A percentile compares a stretch with the other conserved stretches of the same genome.
Evolutionary conservation across 2,329 filamentous ascomycete species (phyloP).

Genomic region (Shiraia sp.): DNA sequence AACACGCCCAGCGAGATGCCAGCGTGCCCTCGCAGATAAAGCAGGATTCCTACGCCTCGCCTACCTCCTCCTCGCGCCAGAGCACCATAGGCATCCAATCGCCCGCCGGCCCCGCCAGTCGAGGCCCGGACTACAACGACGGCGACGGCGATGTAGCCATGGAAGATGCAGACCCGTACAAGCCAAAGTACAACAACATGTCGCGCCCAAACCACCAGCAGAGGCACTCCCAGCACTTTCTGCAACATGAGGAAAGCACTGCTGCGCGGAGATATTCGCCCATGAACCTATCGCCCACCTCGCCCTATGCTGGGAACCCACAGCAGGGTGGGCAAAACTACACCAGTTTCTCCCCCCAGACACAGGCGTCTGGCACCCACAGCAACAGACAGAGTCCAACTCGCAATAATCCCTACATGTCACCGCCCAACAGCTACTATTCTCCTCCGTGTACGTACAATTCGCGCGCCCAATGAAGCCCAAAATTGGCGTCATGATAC

Average conservation of each 20-base stretch:
- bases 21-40: slow-evolving; percentile 37
- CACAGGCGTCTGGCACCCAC: slow-evolving; percentile 19
- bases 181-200: slow-evolving; percentile 73
- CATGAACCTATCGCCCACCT: slow-evolving; percentile 87
- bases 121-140: slow-evolving; percentile 45
- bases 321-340: slow-evolving; percentile 52
- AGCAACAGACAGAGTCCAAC: slow-evolving; percentile 79
- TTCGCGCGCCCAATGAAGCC: slow-evolving; percentile 5
- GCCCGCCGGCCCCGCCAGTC: slow-evolving; percentile 33
- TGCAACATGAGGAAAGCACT: slow-evolving; percentile 73
- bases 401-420: slow-evolving; percentile 63
- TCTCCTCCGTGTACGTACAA: slow-evolving; percentile 58
- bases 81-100: slow-evolving; percentile 43
- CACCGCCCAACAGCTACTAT: slow-evolving; percentile 61
- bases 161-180: slow-evolving; percentile 88
- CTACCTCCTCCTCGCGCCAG: slow-evolving; percentile 41
- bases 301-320: slow-evolving; percentile 72
- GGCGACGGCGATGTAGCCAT: slow-evolving; percentile 61
- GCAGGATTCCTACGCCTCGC: slow-evolving; percentile 42
- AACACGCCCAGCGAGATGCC: slow-evolving; percentile 38
- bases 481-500: too few relatives aligned
- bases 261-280: slow-evolving; percentile 93
- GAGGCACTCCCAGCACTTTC: slow-evolving; percentile 73
- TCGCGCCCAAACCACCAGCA: slow-evolving; percentile 78
- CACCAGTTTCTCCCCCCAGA: slow-evolving; percentile 49